Evolutionary conservation across 2,329 filamentous ascomycete genomes (phyloP), one percentile per base, ranked within the genome.

Genomic region (Aspergillus awamori): DNA sequence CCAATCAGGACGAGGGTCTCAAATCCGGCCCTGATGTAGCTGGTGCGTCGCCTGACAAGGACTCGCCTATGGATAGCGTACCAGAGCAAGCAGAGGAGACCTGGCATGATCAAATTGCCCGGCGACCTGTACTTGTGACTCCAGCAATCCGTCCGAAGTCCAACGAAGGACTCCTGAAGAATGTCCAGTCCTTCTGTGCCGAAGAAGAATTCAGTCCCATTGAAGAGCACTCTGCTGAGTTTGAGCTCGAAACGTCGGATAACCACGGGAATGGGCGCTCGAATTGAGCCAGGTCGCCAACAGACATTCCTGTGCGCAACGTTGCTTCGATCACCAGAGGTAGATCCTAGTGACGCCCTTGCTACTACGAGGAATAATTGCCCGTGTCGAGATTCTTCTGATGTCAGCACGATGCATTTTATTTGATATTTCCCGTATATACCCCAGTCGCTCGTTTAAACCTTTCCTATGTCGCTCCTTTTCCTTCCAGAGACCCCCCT

Each of bases 111-210:
- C 82, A 81, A 26, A 76, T 86, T 48, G 83, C 79, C 8, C 82
- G 84, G 65, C 83, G 85, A 53, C 85, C 87, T 7, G 87, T 86
- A 0, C 80, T 96, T 30, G 83, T 95, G 13, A 86, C 88, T 62
- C 84, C 78, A 6, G 54, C 77, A 8, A 76, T 84, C 26, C 82
- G 85, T 15, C 79, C 84, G n/a, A 87, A 85, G 69, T 90, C 87
- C 1, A 82, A 81, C 24, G 84, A 89, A 73, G 87, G 83, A 3
- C 76, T 89, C 3, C 73, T 88, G 8, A 83, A 83, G 58, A 82
- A 83, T 55, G 83, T 81, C 65, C 73, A 77, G 11, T 74, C 76
- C 10, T 61, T 73, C 65, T 71, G 70, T 17, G 70, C 71, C 2
- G 74, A 72, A 48, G 71, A 74, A 6, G 73, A 75, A 28, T 72